Evolutionary conservation across 768 basidiomycete species (phyloP).

Genomic region (Cystofilobasidium bisporidii): DNA sequence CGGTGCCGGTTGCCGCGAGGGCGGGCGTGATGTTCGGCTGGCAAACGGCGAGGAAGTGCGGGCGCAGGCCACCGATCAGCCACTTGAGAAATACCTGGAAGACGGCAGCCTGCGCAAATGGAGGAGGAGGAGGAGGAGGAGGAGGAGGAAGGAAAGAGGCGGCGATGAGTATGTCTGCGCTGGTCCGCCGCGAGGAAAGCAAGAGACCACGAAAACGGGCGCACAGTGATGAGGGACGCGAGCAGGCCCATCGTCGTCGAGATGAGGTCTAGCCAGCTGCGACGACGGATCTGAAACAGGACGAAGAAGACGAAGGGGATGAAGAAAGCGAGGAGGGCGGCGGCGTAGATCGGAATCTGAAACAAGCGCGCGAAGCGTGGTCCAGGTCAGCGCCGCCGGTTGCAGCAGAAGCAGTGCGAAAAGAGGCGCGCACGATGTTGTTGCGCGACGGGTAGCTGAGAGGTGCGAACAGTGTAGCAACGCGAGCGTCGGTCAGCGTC

Average conservation of each 20-base stretch:
- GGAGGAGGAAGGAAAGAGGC: too few relatives aligned
- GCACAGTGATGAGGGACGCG: slow-evolving; percentile 46
- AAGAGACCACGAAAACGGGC: neutral
- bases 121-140: too few relatives aligned
- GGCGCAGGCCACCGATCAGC: slow-evolving; percentile 46
- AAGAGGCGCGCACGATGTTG: slow-evolving; percentile 45
- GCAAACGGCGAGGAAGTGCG: slow-evolving; percentile 51
- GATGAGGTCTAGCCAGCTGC: slow-evolving; percentile 46
- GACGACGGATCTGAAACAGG: slow-evolving; percentile 49
- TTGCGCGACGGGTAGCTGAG: neutral
- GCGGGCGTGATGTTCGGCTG: slow-evolving; percentile 42
- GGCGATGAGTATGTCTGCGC: slow-evolving; percentile 29
- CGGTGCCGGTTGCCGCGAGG: slow-evolving; percentile 42
- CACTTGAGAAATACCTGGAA: slow-evolving; percentile 53
- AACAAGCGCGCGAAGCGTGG: neutral
- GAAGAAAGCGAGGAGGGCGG: slow-evolving; percentile 44
- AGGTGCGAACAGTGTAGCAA: too few relatives aligned
- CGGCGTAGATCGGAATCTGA: slow-evolving; percentile 23
- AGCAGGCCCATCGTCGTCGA: slow-evolving; percentile 51
- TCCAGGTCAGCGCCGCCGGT: slow-evolving; percentile 36
- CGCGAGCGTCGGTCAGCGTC: too few relatives aligned
- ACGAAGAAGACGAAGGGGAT: slow-evolving; percentile 48
- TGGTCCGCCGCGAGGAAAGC: slow-evolving; percentile 23
- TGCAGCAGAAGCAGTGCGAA: too few relatives aligned
- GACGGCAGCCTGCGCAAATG: slow-evolving; percentile 42